A percentile compares a stretch with the other conserved stretches of the same genome.
phyloP scores from a whole-genome alignment of 805 yeast genomes.

The Lipomyces yamadae region DNA sequence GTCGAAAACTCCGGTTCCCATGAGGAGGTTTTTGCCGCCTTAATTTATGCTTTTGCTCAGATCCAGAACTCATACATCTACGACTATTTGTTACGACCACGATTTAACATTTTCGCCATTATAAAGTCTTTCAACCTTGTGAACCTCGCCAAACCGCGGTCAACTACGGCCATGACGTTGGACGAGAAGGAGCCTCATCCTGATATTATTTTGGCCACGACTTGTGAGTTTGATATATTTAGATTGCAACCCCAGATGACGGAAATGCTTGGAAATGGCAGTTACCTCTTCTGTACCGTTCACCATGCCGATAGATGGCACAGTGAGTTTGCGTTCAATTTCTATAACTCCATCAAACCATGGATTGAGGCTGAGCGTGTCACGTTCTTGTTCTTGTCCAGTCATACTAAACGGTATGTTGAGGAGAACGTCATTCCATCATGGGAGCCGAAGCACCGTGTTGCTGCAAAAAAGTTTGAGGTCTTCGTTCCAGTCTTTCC shows the following conservation, averaged over 20 bases:
- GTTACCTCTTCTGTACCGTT: constrained; percentile 33
- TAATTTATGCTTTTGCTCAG: constrained; percentile 37
- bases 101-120: constrained; percentile 34
- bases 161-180: constrained; percentile 28
- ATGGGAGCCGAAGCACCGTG: constrained; percentile 31
- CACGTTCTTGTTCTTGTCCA: constrained; percentile 33
- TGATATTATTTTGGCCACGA: constrained; percentile 33
- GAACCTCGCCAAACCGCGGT: constrained; percentile 30
- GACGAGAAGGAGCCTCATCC: constrained; percentile 32
- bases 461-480: constrained; percentile 15
- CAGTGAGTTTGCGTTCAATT: constrained; percentile 24
- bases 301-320: constrained; percentile 38
- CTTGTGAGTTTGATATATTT: constrained; percentile 35
- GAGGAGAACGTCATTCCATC: constrained; percentile 27
- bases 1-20: constrained; percentile 35
- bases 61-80: constrained; percentile 33
- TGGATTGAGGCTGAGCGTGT: constrained; percentile 34
- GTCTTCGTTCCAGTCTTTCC: constrained; percentile 38
- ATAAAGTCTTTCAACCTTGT: constrained; percentile 27
- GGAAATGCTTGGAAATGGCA: constrained; percentile 27
- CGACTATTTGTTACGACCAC: constrained; percentile 30
- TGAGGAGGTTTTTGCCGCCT: constrained; percentile 37
- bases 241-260: constrained; percentile 23
- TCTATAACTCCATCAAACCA: constrained; percentile 30
- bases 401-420: constrained; percentile 31